Base-by-base conservation (phyloP, 495 filamentous ascomycete genomes). In the Aspergillus nanangensis region DNA sequence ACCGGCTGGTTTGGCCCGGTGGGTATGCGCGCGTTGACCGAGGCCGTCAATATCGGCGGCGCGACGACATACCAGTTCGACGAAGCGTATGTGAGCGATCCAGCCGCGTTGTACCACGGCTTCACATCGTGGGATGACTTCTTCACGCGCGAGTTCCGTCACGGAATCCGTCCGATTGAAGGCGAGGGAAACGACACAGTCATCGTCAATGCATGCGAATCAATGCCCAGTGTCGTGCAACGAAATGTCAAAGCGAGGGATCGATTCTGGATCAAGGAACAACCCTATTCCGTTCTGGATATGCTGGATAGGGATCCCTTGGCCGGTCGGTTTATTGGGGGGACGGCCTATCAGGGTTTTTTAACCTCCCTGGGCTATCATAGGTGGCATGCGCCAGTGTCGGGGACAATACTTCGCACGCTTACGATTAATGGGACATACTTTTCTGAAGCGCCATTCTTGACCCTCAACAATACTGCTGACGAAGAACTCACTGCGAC, bases 41-140 rank as follows among this genome's bases (percentile, higher is more conserved):
- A 48, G 27, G 64, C 81, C 7, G 61, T 20, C 3, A 41, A 41
- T 24, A 19, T 24, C 18, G 41, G 25, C n/a, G 17, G 25, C 5
- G 11, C 18, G 7, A 42, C 39, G 5, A 34, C 17, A 17, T 34
- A 34, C 41, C 32, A 8, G 5, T 33, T 32, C 25, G 29, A 33
- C n/a, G 41, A 44, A 13, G 20, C 62, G 45, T 64, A 54, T 41
- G 42, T 56, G 11, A 60, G 51, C 43, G 56, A 65, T 23, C 53
- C 62, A 0, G 44, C 47, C 0, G 51, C 48, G 7, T 42, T 51
- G 0, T 51, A 83, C 49, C 66, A 77, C 50, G 84, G 84, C 23
- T 69, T 71, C 60, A 72, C 65, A 22, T 86, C 80, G 3, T 88
- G 84, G 85, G 83, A 88, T 45, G 69, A 81, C 44, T 88, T 87